Evolutionary conservation across 2,329 filamentous ascomycete species (phyloP), one percentile per base, ranked within the genome.

Genomic region (Aspergillus terreus): DNA sequence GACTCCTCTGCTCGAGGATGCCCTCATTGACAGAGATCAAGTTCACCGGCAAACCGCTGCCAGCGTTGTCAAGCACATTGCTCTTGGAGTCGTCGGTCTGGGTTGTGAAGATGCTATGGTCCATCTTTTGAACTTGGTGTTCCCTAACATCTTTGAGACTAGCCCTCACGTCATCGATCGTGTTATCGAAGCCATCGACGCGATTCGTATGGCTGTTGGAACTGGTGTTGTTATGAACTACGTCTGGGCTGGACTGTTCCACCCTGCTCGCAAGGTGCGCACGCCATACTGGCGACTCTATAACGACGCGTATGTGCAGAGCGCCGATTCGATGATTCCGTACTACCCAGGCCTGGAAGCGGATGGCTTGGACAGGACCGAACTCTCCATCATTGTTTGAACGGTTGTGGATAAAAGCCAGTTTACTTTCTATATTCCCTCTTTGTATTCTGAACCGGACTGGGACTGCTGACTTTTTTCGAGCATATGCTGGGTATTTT

Each of bases 61-160:
- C 23, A 91, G 87, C 1, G 94, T 97, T 1, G 94, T 99, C 71
- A 99, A 99, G 78, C 94, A 99, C 69, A 90, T 99, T 54, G 94
- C 94, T 1, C 82, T 99, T 0, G 95, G 95, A 49, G 94, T 97
- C n/a, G 92, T 97, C 46, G 94, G 94, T 32, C 82, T 99, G 3
- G 95, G 95, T 21, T 97, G 92, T 70, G 94, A 99, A 75, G 94
- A 99, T 68, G 94, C 94, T 44, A 97, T 99, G 92, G 81, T 99
- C 44, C 94, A 99, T 75, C 80, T 99, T 23, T 88, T 99, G 60
- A 99, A 99, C 73, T 80, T 99, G 3, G 82, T 99, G 6, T 96
- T 92, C 71, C 95, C 94, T 32, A 99, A 99, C 71, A 81, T 99
- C 50, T 99, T 97, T 72, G 94, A 99, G 74, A 99, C 94, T 4